These are phyloP conservation scores for Antitrichia curtipendula DNA, from an alignment of 225 moss, liverwort and hornwort species.

Conservation along the genomic window DNA sequence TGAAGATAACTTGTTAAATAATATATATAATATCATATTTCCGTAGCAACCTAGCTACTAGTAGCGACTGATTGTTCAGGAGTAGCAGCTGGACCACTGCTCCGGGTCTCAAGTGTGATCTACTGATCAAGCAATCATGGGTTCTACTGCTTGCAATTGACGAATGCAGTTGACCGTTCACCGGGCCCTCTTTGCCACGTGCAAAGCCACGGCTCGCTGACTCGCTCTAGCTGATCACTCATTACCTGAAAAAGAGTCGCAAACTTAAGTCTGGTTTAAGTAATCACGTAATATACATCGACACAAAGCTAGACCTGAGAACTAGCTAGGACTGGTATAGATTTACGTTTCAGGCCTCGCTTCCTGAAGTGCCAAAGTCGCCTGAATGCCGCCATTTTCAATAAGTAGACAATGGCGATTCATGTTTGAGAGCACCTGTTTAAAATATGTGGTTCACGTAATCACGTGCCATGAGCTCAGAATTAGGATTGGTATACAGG, in stretches of 20 bases:
- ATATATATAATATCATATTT: neutral
- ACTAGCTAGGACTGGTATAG: too few relatives aligned
- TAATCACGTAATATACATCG: too few relatives aligned
- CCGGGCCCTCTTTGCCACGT: neutral
- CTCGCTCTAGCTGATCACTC: neutral
- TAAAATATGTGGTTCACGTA: too few relatives aligned
- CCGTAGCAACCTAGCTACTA: neutral
- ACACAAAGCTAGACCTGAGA: neutral
- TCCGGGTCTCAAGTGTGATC: neutral
- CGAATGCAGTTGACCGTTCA: neutral
- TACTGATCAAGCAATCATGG: neutral
- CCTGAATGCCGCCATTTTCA: neutral
- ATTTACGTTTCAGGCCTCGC: neutral
- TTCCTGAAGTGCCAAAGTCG: neutral
- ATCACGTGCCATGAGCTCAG: too few relatives aligned
- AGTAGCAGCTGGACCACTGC: neutral
- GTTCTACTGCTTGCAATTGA: neutral
- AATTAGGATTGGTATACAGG: too few relatives aligned
- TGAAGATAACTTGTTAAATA: neutral
- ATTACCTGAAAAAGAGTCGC: neutral
- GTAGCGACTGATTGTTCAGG: neutral
- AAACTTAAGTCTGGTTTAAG: neutral
- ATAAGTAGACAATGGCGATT: neutral
- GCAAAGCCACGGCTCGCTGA: neutral
- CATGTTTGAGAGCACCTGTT: neutral